phyloP scores from a whole-genome alignment of 192 early-diverging fungal genomes.

The Ambispora gerdemannii region DNA sequence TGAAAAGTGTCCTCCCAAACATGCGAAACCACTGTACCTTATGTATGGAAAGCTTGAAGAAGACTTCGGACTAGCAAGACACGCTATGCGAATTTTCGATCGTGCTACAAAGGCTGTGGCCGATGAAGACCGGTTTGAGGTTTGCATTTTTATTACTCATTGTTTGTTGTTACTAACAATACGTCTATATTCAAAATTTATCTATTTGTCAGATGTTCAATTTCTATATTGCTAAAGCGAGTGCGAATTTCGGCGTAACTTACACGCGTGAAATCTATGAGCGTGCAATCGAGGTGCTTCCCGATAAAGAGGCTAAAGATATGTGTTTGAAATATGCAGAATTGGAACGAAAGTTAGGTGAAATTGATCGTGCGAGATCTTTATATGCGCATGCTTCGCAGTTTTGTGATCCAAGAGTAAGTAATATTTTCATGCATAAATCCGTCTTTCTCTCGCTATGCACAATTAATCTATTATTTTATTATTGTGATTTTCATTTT shows the following conservation, averaged over 20 bases:
- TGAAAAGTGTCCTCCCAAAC: slow-evolving; percentile 77
- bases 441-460: background rate
- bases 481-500: background rate
- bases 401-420: slow-evolving; percentile 80
- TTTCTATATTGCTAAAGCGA: slow-evolving; percentile 88
- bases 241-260: slow-evolving; percentile 80
- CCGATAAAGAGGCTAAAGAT: slow-evolving; percentile 72
- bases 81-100: slow-evolving; percentile 93
- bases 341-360: slow-evolving; percentile 85
- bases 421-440: slow-evolving; percentile 11
- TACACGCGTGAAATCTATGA: slow-evolving; percentile 89
- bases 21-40: slow-evolving; percentile 82
- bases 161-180: too few species aligned
- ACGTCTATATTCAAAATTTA: too few species aligned
- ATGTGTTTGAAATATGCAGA: slow-evolving; percentile 82
- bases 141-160: too few species aligned
- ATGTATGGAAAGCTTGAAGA: slow-evolving; percentile 93
- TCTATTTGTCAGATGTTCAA: slow-evolving; percentile 61
- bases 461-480: slow-evolving; percentile 13
- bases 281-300: slow-evolving; percentile 82
- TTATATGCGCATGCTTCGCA: slow-evolving; percentile 84
- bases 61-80: slow-evolving; percentile 82
- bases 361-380: slow-evolving; percentile 91
- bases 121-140: slow-evolving; percentile 69
- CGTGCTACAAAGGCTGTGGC: slow-evolving; percentile 80